These are phyloP conservation scores for Pichia sp. DNA, from an alignment of 1,139 yeast genomes.

Conservation along the genomic window DNA sequence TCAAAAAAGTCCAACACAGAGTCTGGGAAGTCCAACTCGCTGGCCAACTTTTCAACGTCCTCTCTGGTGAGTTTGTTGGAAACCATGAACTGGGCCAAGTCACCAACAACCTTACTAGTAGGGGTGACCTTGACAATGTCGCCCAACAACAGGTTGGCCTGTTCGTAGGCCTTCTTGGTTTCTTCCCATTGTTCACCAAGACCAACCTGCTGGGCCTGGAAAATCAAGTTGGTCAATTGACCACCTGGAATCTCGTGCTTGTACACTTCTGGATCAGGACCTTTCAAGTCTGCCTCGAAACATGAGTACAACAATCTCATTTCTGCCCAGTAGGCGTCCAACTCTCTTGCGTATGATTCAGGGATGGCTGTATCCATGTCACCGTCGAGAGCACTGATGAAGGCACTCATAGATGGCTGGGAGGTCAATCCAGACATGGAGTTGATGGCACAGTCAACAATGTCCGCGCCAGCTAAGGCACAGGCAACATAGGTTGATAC, in stretches of 20 bases:
- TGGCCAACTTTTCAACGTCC: slow-evolving; percentile 83
- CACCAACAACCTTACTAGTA: slow-evolving; percentile 98
- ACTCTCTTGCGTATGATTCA: slow-evolving; percentile 64
- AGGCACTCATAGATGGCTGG: slow-evolving; percentile 92
- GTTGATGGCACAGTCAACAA: slow-evolving; percentile 95
- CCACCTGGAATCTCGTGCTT: slow-evolving; percentile 99
- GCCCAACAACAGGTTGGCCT: slow-evolving; percentile 86
- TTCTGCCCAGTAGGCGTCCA: slow-evolving; percentile 97
- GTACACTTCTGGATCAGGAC: slow-evolving; percentile 99
- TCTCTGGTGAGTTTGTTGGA: slow-evolving; percentile 81
- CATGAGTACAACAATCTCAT: slow-evolving; percentile 95
- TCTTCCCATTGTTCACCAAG: slow-evolving; percentile 94
- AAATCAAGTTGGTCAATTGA: slow-evolving; percentile 90
- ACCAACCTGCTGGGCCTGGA: slow-evolving; percentile 99
- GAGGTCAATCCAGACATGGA: slow-evolving; percentile 98
- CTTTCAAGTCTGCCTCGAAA: slow-evolving; percentile 97
- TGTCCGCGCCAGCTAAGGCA: slow-evolving; percentile 96
- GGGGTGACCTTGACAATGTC: slow-evolving; percentile 98
- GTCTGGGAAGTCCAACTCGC: slow-evolving; percentile 94
- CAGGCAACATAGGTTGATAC: slow-evolving; percentile 94
- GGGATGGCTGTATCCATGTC: slow-evolving; percentile 72
- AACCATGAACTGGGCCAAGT: slow-evolving; percentile 98
- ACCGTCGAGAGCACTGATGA: slow-evolving; percentile 89
- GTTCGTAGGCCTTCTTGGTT: slow-evolving; percentile 88
- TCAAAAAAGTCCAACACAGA: slow-evolving; percentile 97